Conservation (phyloP, 495 filamentous ascomycete genomes). For the Neurospora discreta region DNA sequence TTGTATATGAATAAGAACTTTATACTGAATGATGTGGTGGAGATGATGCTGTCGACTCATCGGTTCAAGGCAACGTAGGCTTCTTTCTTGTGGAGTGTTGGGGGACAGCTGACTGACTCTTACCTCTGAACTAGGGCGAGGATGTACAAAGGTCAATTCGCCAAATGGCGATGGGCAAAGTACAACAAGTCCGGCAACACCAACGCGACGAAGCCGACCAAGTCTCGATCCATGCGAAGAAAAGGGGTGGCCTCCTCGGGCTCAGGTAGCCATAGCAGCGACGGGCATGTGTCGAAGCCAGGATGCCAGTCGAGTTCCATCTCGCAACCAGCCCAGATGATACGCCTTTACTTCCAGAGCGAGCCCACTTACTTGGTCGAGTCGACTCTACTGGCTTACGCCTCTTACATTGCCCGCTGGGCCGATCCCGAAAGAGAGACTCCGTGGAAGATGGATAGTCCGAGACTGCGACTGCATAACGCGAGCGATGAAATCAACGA, state of each 20-base stretch:
- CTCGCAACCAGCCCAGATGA: background rate
- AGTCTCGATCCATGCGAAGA: background rate
- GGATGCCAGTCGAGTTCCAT: background rate
- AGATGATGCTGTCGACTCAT: slow-evolving; percentile 19
- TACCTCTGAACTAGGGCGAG: slow-evolving; percentile 9
- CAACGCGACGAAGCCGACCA: slow-evolving; percentile 1
- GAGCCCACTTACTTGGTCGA: slow-evolving; percentile 5
- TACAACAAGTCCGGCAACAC: slow-evolving; percentile 19
- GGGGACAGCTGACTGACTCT: background rate
- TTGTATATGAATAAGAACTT: slow-evolving; percentile 25
- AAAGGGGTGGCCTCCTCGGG: background rate
- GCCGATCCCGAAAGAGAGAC: background rate
- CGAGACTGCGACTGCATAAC: background rate
- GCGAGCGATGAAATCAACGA: background rate
- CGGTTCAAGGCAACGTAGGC: slow-evolving; percentile 27
- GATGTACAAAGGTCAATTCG: slow-evolving; percentile 28
- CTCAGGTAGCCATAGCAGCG: background rate
- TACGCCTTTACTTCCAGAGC: slow-evolving; percentile 1
- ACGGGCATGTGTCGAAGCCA: background rate
- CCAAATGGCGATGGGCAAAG: slow-evolving; percentile 25
- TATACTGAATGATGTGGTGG: slow-evolving; percentile 25
- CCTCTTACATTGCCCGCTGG: slow-evolving; percentile 9
- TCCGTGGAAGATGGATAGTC: slow-evolving; percentile 1
- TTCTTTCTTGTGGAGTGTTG: background rate
- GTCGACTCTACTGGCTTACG: slow-evolving; percentile 1